Base-by-base conservation (phyloP, 495 filamentous ascomycete species). In the Aspergillus egyptiacus region DNA sequence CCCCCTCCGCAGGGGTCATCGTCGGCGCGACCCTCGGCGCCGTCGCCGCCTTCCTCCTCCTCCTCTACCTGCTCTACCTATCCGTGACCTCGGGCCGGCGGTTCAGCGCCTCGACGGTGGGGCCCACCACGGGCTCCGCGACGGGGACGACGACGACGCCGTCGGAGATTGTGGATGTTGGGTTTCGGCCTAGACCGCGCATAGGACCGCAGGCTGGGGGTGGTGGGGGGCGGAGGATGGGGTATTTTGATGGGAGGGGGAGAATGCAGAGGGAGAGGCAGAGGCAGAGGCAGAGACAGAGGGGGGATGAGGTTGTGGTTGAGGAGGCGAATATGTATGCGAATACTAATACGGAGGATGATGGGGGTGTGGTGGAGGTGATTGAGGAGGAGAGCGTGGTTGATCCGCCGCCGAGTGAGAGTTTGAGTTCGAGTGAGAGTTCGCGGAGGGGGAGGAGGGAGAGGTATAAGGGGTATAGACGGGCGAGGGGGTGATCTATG, bases 1-100 rank as follows among this genome's bases (percentile, higher is more conserved):
- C 83, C 9, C 87, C 84, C 0, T 18, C 71, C 4, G 75, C 90
- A 0, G 90, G 89, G 28, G 77, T 80, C 15, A 78, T 95, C n/a
- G 88, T 75, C 11, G 90, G 89, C 51, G 91, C 94, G 44, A 80
- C 89, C 19, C 78, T 96, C 25, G 90, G 90, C 54, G 76, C 79
- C 38, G 82, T 95, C n/a, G 78, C 71, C n/a, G 89, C 85, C 46
- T 90, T 95, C 69, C 58, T 91, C 13, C 71, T 96, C 2, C 46
- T 91, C 24, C 72, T 93, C 28, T 89, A 80, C 72, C 72, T 93
- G 0, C 62, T 94, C 57, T 91, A 85, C 66, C 77, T 77, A 18
- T 80, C 77, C 48, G 66, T 88, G 55, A 64, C 77, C n/a, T 73
- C 75, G 2, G 65, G 67, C 28, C 64, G 60, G 1, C 37, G 59